Percentiles rank a stretch among this genome's conserved stretches.
Conservation (phyloP, 139 green algal genomes). For the Medakamo hakoo region DNA sequence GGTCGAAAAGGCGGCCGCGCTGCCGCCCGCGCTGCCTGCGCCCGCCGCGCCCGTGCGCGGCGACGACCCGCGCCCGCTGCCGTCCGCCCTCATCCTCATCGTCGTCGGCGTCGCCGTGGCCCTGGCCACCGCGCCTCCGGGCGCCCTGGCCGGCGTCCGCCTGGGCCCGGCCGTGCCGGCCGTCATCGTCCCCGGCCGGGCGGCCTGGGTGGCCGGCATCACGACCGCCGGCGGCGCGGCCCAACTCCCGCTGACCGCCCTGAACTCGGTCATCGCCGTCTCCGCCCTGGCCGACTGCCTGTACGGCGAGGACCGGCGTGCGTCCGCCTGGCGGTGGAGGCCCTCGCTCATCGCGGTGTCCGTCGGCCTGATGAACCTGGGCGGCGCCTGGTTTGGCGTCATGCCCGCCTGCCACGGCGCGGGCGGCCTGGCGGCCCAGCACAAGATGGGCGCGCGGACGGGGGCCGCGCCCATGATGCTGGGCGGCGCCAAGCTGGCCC, state of each 20-base stretch:
- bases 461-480: slow-evolving; percentile 51
- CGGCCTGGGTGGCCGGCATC: slow-evolving; percentile 16
- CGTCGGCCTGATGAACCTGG: slow-evolving; percentile 56
- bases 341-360: slow-evolving; percentile 30
- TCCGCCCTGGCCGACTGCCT: slow-evolving; percentile 44
- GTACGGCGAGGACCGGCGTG: slow-evolving; percentile 22
- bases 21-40: too few species aligned
- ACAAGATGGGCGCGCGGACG: slow-evolving; percentile 47
- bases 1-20: neutral
- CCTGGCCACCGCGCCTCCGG: slow-evolving; percentile 8
- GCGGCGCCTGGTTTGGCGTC: slow-evolving; percentile 51
- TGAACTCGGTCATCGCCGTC: slow-evolving; percentile 69
- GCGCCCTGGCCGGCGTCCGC: slow-evolving; percentile 17
- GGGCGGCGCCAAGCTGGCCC: slow-evolving; percentile 40
- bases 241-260: slow-evolving; percentile 35
- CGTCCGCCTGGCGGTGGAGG: slow-evolving; percentile 7
- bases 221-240: slow-evolving; percentile 13
- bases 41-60: neutral
- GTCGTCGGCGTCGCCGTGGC: slow-evolving; percentile 39
- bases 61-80: slow-evolving; percentile 10
- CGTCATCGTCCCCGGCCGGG: slow-evolving; percentile 5
- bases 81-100: slow-evolving; percentile 45
- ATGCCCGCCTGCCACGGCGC: slow-evolving; percentile 66
- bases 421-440: slow-evolving; percentile 57
- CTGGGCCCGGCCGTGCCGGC: slow-evolving; percentile 22